These are phyloP conservation scores for Physcomitrium patens DNA, from an alignment of 225 moss, liverwort and hornwort species.

Conservation along the genomic window DNA sequence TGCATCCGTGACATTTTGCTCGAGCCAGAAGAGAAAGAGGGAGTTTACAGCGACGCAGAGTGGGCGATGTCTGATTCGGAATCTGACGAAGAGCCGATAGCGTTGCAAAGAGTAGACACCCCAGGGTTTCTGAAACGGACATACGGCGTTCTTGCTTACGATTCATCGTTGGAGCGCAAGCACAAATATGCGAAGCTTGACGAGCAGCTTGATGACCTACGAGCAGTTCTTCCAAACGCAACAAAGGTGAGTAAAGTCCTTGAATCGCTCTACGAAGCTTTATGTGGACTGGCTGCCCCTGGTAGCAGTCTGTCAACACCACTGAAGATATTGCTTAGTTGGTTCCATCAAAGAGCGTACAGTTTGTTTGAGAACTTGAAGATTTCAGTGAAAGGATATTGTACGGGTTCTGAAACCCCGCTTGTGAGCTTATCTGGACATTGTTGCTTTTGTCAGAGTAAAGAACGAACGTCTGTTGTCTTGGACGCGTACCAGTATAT, in stretches of 20 bases:
- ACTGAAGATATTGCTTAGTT: too few species aligned
- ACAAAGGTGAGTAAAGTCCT: slow-evolving; percentile 1
- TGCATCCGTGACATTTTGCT: background rate
- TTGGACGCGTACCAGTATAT: slow-evolving; percentile 46
- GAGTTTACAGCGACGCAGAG: background rate
- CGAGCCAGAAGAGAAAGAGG: slow-evolving; percentile 5
- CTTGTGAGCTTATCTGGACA: background rate
- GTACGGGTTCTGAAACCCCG: background rate
- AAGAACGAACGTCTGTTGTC: slow-evolving; percentile 25
- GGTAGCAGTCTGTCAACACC: too few species aligned
- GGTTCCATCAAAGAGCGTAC: too few species aligned
- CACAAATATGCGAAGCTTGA: slow-evolving; percentile 11
- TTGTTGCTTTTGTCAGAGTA: slow-evolving; percentile 10
- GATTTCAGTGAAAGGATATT: background rate
- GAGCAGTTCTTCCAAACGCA: slow-evolving; percentile 30
- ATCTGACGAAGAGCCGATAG: slow-evolving; percentile 20
- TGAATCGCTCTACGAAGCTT: too few species aligned
- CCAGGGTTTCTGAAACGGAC: slow-evolving; percentile 17
- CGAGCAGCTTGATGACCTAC: slow-evolving; percentile 28
- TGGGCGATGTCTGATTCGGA: slow-evolving; percentile 1
- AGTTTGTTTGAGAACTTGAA: slow-evolving; percentile 1
- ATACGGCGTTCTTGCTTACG: slow-evolving; percentile 13
- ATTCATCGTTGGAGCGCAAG: slow-evolving; percentile 11
- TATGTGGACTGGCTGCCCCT: too few species aligned
- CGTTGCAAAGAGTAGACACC: background rate